Conservation (phyloP, 164 flowering plant species). For the Warburgia ugandensis region DNA sequence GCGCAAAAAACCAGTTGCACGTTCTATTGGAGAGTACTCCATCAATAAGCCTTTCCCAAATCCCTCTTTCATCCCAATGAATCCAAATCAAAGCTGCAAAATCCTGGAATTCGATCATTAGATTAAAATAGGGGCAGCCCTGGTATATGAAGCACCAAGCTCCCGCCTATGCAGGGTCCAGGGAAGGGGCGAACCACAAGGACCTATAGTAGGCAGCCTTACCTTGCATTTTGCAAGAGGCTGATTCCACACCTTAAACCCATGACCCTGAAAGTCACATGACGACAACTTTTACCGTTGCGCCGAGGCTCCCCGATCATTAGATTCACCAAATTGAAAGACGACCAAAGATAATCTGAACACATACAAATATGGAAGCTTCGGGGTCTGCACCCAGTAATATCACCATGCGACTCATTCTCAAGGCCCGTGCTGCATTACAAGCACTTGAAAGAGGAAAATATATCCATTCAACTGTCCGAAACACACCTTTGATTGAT, state of each 20-base stretch:
- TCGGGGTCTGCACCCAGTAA: conserved; percentile 19
- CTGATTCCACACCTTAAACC: no score
- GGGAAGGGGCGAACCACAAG: no score
- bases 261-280: no score
- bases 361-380: conserved; percentile 32
- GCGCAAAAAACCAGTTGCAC: no score
- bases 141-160: no score
- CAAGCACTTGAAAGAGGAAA: conserved; percentile 32
- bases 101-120: conserved; percentile 34
- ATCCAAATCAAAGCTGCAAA: conserved; percentile 15
- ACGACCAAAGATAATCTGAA: conserved; percentile 34
- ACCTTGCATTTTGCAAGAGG: no score
- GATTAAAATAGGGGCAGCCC: no score
- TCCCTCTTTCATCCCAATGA: conserved; percentile 6
- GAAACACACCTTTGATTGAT: conserved; percentile 16
- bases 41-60: conserved; percentile 3
- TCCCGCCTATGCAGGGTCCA: no score
- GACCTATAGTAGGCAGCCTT: no score
- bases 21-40: conserved; percentile 3
- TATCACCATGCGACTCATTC: conserved; percentile 28
- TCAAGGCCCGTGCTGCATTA: conserved; percentile 40
- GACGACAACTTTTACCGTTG: no score
- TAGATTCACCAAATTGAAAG: conserved; percentile 26
- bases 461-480: conserved; percentile 21
- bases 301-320: no score